Conservation (phyloP, 495 filamentous ascomycete genomes). For the Penicillium crystallinum region DNA sequence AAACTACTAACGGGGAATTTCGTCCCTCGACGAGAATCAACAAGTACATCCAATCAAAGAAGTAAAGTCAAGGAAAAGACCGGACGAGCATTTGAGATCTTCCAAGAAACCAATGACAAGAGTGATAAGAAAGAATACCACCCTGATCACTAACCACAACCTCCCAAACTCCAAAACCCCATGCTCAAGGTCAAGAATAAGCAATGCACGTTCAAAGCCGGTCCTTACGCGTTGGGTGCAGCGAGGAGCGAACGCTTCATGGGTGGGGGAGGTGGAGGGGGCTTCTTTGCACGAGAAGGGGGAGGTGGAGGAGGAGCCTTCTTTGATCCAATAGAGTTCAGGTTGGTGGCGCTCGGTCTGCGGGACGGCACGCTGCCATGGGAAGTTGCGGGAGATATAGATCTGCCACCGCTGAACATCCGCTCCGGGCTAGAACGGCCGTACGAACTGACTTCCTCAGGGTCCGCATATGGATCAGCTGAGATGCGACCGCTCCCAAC, state of each 20-base stretch:
- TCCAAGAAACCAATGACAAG: neutral
- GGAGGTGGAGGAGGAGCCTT: conserved; percentile 78
- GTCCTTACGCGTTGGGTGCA: conserved; percentile 22
- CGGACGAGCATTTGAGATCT: neutral
- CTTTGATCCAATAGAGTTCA: conserved; percentile 47
- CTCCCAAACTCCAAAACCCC: conserved; percentile 13
- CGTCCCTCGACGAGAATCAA: neutral
- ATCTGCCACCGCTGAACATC: conserved; percentile 43
- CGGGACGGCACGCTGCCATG: conserved; percentile 55
- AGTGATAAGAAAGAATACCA: conserved; percentile 4
- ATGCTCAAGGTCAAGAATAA: conserved; percentile 7
- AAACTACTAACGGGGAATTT: neutral
- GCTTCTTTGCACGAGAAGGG: conserved; percentile 72
- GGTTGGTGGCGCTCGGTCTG: conserved; percentile 46
- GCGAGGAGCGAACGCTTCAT: conserved; percentile 43
- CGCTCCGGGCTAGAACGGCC: conserved; percentile 57
- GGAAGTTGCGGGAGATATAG: conserved; percentile 59
- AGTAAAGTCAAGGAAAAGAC: neutral
- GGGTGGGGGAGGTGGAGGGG: conserved; percentile 58
- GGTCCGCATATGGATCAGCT: conserved; percentile 60
- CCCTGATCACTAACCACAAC: neutral
- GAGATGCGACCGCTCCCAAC: conserved; percentile 37
- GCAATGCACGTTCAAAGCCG: neutral
- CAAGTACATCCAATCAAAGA: neutral
- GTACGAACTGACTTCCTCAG: conserved; percentile 53